These are phyloP conservation scores for Macrocystidia cucumis DNA, from an alignment of 1,284 basidiomycete genomes.

Conservation along the genomic window DNA sequence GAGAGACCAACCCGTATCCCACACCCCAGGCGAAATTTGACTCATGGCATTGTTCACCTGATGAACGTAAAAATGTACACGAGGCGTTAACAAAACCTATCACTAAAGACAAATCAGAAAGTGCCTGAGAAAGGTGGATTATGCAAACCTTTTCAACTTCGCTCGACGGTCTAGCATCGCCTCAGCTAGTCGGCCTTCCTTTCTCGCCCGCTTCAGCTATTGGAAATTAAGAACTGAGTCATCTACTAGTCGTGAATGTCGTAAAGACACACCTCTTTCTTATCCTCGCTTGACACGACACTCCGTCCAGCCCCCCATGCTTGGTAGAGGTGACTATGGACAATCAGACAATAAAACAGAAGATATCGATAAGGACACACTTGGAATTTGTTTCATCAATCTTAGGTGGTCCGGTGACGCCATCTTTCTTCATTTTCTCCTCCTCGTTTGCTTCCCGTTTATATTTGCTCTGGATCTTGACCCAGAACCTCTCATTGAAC, in stretches of 20 bases:
- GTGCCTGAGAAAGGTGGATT: conserved; percentile 1
- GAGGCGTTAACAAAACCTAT: conserved; percentile 51
- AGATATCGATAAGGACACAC: conserved; percentile 34
- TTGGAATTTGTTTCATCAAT: conserved; percentile 67
- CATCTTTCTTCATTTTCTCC: conserved; percentile 71
- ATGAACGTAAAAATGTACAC: too few species aligned
- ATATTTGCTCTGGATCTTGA: conserved; percentile 88
- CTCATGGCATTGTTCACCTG: too few species aligned
- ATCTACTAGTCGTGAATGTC: conserved; percentile 8
- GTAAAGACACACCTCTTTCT: conserved; percentile 49
- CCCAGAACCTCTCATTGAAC: conserved; percentile 76
- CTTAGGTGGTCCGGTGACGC: conserved; percentile 39
- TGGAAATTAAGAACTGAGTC: conserved; percentile 4
- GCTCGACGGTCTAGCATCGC: conserved; percentile 83
- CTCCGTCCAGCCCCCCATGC: conserved; percentile 82
- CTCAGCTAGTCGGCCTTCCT: conserved; percentile 85
- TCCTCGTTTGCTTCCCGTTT: conserved; percentile 82
- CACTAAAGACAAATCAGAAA: conserved; percentile 28
- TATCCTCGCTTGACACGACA: conserved; percentile 65
- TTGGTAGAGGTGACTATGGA: conserved; percentile 66
- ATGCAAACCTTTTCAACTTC: conserved; percentile 82
- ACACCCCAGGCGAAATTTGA: too few species aligned
- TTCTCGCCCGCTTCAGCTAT: conserved; percentile 78
- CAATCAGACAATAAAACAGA: conserved; percentile 6
- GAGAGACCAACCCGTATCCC: too few species aligned